Evolutionary conservation across 106 monocot genomes (phyloP).

Genomic region (Chionographis japonica): DNA sequence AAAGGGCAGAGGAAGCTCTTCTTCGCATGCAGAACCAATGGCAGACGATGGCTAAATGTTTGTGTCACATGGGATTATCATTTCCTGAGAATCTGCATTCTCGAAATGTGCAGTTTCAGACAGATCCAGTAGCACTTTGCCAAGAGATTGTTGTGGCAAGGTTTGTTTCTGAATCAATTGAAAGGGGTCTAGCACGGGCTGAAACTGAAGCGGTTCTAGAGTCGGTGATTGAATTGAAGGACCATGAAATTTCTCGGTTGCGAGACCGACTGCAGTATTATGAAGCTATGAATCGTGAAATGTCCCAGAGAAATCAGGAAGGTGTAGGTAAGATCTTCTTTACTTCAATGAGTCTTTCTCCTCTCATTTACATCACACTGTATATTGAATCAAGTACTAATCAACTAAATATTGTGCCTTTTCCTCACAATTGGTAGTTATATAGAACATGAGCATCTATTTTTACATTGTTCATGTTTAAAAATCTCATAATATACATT

Average conservation of each 20-base stretch:
- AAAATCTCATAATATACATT: too few species aligned
- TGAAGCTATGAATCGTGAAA: conserved; percentile 41
- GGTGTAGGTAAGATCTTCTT: conserved; percentile 6
- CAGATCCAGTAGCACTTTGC: conserved; percentile 20
- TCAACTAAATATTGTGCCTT: not conserved
- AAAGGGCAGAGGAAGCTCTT: conserved; percentile 23
- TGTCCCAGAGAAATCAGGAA: conserved; percentile 51
- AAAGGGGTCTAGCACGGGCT: conserved; percentile 7
- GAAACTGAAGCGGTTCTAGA: conserved; percentile 18
- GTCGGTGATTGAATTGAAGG: conserved; percentile 20
- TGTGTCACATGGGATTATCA: conserved; percentile 13
- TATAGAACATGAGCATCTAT: too few species aligned
- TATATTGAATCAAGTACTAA: too few species aligned
- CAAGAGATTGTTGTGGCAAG: conserved; percentile 28
- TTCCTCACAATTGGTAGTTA: too few species aligned
- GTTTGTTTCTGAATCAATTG: conserved; percentile 34
- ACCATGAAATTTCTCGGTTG: conserved; percentile 32
- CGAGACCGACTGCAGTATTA: conserved; percentile 32
- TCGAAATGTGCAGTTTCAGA: conserved; percentile 13
- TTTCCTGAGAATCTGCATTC: conserved; percentile 2
- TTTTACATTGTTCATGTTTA: too few species aligned
- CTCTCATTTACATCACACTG: too few species aligned
- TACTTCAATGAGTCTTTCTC: not conserved
- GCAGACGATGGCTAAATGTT: conserved; percentile 14
- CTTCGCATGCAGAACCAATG: conserved; percentile 23